Evolutionary conservation across 1,284 basidiomycete species (phyloP), one percentile per base, ranked within the genome.

Genomic region (Ceratobasidium sp.): DNA sequence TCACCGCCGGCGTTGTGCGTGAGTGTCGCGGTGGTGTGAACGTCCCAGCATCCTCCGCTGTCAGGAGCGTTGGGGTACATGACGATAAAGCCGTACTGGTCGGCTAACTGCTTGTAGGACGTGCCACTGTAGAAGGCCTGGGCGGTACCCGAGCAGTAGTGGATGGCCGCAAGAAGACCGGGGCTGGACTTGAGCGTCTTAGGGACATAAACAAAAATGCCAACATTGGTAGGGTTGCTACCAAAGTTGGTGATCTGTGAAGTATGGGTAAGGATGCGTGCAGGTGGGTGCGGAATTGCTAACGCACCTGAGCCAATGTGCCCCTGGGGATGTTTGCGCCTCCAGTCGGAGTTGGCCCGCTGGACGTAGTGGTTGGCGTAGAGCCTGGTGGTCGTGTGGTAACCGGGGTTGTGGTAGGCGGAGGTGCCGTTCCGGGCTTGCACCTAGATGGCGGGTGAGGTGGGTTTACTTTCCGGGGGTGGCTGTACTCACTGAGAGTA

Each of bases 1-100:
- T 90, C 89, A 44, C 89, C 86, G n/a, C 89, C 88, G 16, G 82
- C 86, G 82, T 90, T 85, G 81, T 90, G 89, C 23, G 86, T 89
- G 79, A 90, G 85, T 2, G 89, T 90, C 52, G 82, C 87, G 76
- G 82, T 85, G 59, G 86, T 86, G 80, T 86, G 84, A 41, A 90
- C 89, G 80, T 90, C 89, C 87, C 88, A 90, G 84, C 89, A 90
- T 81, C 85, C 85, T 75, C 88, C 88, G 27, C 52, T 52, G 23
- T 71, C 50, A 16, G 78, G 73, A 6, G 88, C 87, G 33, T 76
- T 70, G 33, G 80, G 80, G 27, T 88, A 89, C 75, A 84, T 80
- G 50, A 89, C 86, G 67, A 88, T 84, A 83, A 83, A 89, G 20
- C 86, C 88, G 77, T 87, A 83, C 38, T 83, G 83, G 79, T 90